Base-by-base conservation (phyloP, 768 basidiomycete species). In the Collybia mongolica region DNA sequence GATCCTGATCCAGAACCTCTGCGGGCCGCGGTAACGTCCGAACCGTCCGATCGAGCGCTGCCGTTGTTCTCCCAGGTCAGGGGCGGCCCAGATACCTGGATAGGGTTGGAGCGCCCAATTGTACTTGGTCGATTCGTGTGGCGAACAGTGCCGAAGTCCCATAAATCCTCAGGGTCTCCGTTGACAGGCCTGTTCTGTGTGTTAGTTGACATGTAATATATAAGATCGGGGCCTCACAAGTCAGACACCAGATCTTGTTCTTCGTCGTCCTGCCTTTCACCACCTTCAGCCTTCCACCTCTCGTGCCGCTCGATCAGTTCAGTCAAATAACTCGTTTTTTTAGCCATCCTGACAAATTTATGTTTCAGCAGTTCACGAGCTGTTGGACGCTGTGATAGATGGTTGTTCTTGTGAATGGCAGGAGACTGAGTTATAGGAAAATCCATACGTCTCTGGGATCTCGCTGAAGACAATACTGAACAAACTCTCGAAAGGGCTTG, bases 81-180 rank as follows among this genome's bases (percentile, higher is more conserved):
- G 18, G 84, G 81, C 14, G 85, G 84, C 1, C 86, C 86, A 36
- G 85, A 79, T 37, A 79, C 71, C 45, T 77, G 78, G 54, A 82
- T 68, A 49, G 79, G 78, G 58, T 76, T 80, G 38, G 83, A 67
- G 45, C 85, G 79, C n/a, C 90, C 90, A 40, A 91, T 76, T 14
- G 90, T 90, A 17, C 70, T 73, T 50, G 71, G 65, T 57, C 77
- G 71, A 39, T 76, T 70, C 38, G 81, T 81, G 60, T 93, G 86
- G 49, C 91, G 88, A 40, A 98, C 88, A 6, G 96, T 98, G 12
- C 96, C 96, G 69, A 98, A 97, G 65, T 98, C 96, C 96, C 96
- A 98, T 28, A 98, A 72, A 55, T 95, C 93, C 46, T 91, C 90
- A 2, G 79, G 75, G 57, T 89, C 87, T 32, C 75, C 77, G 48